Percentiles rank a stretch among this genome's conserved stretches.
Conservation (phyloP, 176 grass and related monocot genomes). For the Cymbopogon citratus region DNA sequence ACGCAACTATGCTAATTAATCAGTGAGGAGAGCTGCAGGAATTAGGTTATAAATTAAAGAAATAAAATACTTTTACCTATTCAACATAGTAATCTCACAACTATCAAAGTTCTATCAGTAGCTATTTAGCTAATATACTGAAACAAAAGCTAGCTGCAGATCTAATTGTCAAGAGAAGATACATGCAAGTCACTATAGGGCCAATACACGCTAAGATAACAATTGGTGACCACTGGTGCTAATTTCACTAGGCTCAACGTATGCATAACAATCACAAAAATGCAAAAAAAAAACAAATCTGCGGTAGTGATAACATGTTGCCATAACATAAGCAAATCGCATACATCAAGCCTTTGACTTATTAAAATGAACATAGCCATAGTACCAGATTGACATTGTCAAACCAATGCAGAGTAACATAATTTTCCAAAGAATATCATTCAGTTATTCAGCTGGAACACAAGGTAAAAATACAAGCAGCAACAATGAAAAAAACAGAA, state of each 20-base stretch:
- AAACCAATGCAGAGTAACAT: not conserved
- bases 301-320: not conserved
- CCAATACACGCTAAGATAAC: not conserved
- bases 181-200: not conserved
- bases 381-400: not conserved
- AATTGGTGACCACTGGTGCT: not conserved
- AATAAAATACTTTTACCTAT: not conserved
- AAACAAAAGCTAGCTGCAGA: not conserved
- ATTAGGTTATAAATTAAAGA: not conserved
- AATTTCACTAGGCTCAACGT: not conserved
- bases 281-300: not conserved
- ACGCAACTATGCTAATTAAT: not conserved
- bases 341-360: not conserved
- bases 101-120: slow-evolving; percentile 4
- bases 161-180: not conserved
- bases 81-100: not conserved
- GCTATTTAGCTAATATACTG: not conserved
- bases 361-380: not conserved
- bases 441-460: not conserved
- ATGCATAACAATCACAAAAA: not conserved
- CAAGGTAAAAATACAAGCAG: not conserved
- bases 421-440: not conserved
- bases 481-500: not conserved
- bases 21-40: not conserved
- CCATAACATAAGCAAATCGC: not conserved